Conservation (phyloP, 331 rosid species). For the Cydonia oblonga region DNA sequence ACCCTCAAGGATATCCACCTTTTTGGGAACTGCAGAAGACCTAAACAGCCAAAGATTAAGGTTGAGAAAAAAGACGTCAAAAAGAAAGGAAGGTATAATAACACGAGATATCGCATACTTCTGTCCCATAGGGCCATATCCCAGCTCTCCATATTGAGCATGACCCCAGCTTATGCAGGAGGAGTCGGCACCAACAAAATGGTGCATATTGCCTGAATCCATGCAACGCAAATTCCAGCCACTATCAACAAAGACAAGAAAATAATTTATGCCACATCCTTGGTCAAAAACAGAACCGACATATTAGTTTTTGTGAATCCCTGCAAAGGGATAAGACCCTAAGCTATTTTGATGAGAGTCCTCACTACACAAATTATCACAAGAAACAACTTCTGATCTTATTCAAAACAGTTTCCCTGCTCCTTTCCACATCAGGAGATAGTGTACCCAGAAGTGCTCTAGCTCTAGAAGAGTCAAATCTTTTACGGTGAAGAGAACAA, state of each 20-base stretch:
- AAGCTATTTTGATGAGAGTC: background rate
- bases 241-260: constrained; percentile 24
- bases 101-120: constrained; percentile 39
- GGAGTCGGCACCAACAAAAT: constrained; percentile 93
- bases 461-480: background rate
- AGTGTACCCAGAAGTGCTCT: background rate
- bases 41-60: constrained; percentile 20
- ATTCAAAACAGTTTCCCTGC: background rate
- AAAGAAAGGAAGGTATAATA: background rate
- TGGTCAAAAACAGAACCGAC: background rate
- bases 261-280: constrained; percentile 1
- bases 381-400: background rate
- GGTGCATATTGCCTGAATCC: constrained; percentile 98
- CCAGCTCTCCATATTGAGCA: constrained; percentile 95
- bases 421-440: background rate
- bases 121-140: constrained; percentile 94
- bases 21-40: constrained; percentile 90
- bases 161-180: constrained; percentile 99
- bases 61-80: background rate
- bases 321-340: background rate
- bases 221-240: constrained; percentile 98
- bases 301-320: background rate
- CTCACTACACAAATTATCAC: background rate
- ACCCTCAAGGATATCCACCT: constrained; percentile 90
- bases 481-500: background rate